A percentile compares a stretch with the other conserved stretches of the same genome.
phyloP scores from a whole-genome alignment of 1,284 basidiomycete genomes.

The Inonotus obliquus region DNA sequence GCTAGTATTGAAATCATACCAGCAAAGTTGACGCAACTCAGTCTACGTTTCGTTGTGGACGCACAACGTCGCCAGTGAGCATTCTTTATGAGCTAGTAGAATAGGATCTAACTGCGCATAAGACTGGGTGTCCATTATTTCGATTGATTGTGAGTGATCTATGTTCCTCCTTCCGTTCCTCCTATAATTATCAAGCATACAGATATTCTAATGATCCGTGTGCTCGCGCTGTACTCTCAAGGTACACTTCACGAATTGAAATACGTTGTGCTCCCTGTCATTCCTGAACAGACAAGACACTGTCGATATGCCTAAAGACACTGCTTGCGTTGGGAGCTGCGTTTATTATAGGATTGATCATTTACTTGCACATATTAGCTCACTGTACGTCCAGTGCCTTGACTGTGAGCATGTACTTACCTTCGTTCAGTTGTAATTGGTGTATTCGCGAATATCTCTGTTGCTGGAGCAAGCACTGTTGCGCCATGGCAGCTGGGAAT shows the following conservation, averaged over 20 bases:
- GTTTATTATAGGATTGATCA: background rate
- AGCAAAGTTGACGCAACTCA: background rate
- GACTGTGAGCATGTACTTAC: background rate
- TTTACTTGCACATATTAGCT: background rate
- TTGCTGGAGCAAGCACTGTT: background rate
- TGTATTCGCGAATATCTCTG: background rate
- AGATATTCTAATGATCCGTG: background rate
- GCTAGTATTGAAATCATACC: background rate
- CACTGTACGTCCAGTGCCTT: background rate
- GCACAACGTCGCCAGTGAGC: background rate
- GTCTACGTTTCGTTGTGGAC: background rate
- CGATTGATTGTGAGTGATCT: background rate
- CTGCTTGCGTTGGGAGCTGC: background rate
- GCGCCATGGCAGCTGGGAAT: background rate
- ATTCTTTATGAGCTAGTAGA: background rate
- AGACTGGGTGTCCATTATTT: background rate
- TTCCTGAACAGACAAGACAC: background rate
- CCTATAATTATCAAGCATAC: background rate
- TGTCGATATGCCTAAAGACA: background rate
- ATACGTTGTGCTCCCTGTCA: background rate
- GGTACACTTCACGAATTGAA: background rate
- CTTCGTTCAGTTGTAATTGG: background rate
- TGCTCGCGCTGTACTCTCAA: background rate
- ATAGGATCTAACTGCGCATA: background rate
- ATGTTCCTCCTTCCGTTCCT: background rate